phyloP scores from a whole-genome alignment of 768 basidiomycete species.

The Pilatotrama ljubarskyi region DNA sequence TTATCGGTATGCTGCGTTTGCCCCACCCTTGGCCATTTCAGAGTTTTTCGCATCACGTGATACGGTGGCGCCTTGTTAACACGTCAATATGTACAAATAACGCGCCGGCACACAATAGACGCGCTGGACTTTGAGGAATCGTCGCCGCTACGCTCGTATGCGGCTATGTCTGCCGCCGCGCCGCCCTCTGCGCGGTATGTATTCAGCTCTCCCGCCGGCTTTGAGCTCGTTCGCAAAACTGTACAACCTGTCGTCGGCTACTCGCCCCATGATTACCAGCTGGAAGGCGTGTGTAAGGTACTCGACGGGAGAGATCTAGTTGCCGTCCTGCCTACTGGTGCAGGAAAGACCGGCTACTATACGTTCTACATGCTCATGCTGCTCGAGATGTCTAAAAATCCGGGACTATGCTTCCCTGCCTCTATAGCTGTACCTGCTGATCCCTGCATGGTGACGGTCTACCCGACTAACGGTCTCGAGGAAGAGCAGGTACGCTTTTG shows the following conservation, averaged over 20 bases:
- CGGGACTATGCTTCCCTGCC: constrained; percentile 11
- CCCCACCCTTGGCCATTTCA: background rate
- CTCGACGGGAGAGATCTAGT: constrained; percentile 28
- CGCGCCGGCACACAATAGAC: background rate
- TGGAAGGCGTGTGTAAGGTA: constrained; percentile 29
- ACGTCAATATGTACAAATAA: background rate
- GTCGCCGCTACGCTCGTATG: background rate
- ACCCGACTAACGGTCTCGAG: constrained; percentile 6
- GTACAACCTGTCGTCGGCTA: background rate
- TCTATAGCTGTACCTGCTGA: constrained; percentile 13
- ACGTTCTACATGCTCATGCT: constrained; percentile 21
- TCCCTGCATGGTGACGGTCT: constrained; percentile 29
- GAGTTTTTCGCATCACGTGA: background rate
- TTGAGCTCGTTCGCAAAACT: background rate
- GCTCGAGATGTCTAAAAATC: constrained; percentile 19
- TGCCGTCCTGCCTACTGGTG: constrained; percentile 23
- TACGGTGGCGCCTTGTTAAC: background rate
- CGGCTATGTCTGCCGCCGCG: no score
- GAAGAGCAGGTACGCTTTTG: constrained; percentile 5
- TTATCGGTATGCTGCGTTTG: background rate
- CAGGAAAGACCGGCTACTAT: constrained; percentile 27
- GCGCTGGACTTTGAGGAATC: background rate
- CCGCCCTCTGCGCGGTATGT: background rate
- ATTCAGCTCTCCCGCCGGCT: constrained; percentile 2
- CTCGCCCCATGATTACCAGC: constrained; percentile 27